Evolutionary conservation across 352 stramenopile genomes (phyloP).

Genomic region (Phytophthora foliorum): DNA sequence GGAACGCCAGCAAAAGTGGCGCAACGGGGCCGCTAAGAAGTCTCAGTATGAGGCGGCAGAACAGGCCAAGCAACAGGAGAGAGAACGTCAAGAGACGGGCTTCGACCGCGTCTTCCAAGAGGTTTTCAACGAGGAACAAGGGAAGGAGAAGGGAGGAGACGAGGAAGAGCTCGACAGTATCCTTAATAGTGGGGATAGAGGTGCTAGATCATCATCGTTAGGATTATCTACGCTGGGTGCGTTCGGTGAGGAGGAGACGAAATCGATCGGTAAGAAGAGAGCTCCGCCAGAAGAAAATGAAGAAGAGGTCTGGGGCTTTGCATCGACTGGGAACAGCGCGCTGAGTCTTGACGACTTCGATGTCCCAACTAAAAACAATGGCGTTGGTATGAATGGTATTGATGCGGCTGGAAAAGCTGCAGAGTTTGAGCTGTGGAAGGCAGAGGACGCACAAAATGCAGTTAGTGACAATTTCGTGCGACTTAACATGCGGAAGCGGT

Average conservation of each 20-base stretch:
- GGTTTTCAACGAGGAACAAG: constrained; percentile 44
- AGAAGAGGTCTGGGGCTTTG: constrained; percentile 45
- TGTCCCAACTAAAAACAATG: constrained; percentile 2
- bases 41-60: constrained; percentile 21
- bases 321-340: constrained; percentile 31
- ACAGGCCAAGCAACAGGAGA: constrained; percentile 36
- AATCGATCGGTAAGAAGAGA: constrained; percentile 15
- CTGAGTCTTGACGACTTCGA: constrained; percentile 60
- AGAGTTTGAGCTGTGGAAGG: constrained; percentile 71
- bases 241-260: constrained; percentile 7
- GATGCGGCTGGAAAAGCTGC: constrained; percentile 20
- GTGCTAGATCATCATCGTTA: not conserved
- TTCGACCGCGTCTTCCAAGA: constrained; percentile 69
- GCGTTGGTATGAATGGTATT: not conserved
- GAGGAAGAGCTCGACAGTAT: constrained; percentile 30
- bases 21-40: constrained; percentile 30
- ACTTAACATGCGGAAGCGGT: constrained; percentile 82
- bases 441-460: constrained; percentile 51
- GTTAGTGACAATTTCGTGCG: constrained; percentile 87
- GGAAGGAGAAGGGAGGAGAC: constrained; percentile 30
- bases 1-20: constrained; percentile 44
- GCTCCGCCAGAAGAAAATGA: constrained; percentile 16
- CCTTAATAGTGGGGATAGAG: not conserved
- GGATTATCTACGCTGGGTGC: not conserved
- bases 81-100: constrained; percentile 46